Base-by-base conservation (phyloP, 2,329 filamentous ascomycete genomes). In the Penicillium frequentans region DNA sequence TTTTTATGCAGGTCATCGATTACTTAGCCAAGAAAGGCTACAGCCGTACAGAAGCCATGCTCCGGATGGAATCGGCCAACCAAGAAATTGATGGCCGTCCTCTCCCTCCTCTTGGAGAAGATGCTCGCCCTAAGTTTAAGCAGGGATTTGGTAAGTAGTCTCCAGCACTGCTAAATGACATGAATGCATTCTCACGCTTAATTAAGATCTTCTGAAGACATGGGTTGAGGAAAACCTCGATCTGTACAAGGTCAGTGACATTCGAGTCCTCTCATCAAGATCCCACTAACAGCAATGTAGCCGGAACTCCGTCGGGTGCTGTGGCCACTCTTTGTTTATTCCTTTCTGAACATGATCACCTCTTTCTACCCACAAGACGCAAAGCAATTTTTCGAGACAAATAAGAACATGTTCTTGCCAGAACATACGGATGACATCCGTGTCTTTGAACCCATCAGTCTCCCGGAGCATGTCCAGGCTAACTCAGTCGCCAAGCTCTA, bases 1-100 rank as follows among this genome's bases (percentile, higher is more conserved):
- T 16, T 48, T 48, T 48, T 11, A 52, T 42, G 35, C 68, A 90
- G 87, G 88, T 99, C 3, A 93, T 96, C 9, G 95, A 99, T 67
- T 99, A 99, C 73, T 82, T 99, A 1, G 86, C 92, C 2, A 99
- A 99, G 74, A 93, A 97, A 64, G 95, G 95, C 0, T 99, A 97
- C 75, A 92, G 88, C 53, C 85, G 90, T 24, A 98, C 95, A 1
- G 95, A 99, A 75, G 90, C 93, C 21, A 90, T 95, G 72, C 90
- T 99, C 52, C 86, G 95, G 44, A 89, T 91, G 73, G 95, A 99
- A 75, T 96, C 93, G 1, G 87, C 90, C 24, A 87, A 92, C 65
- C 83, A 95, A 43, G 90, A 93, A 55, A 83, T 88, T 23, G 90
- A 92, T 72, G 93, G 92, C 9, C 86, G 89, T 57, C 90, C 91